Evolutionary conservation across 1,284 basidiomycete species (phyloP).

Genomic region (Apiotrichum sp.): DNA sequence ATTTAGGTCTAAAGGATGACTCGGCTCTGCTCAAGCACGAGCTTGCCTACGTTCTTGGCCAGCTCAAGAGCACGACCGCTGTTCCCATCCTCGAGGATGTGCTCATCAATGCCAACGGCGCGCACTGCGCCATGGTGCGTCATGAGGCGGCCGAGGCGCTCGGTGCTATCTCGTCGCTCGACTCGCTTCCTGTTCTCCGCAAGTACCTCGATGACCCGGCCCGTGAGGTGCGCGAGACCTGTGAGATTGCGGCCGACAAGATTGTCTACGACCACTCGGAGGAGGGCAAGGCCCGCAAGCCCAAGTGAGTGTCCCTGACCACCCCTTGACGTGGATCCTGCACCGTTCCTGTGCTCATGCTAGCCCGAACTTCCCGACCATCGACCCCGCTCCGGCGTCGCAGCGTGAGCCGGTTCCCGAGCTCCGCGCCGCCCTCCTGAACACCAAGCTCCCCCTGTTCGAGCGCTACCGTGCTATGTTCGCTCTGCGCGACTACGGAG

Average conservation of each 20-base stretch:
- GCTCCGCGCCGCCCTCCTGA: conserved; percentile 64
- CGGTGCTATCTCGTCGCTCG: conserved; percentile 76
- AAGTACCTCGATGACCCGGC: conserved; percentile 69
- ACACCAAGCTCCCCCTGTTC: conserved; percentile 70
- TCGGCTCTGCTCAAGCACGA: conserved; percentile 95
- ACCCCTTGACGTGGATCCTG: too few species aligned
- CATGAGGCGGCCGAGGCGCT: conserved; percentile 99
- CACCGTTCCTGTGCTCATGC: background rate
- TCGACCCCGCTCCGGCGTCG: conserved; percentile 82
- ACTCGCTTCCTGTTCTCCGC: conserved; percentile 64
- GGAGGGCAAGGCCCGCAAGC: conserved; percentile 43
- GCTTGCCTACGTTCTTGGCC: conserved; percentile 92
- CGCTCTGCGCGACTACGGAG: conserved; percentile 83
- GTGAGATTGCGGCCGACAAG: conserved; percentile 92
- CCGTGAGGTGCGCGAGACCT: conserved; percentile 86
- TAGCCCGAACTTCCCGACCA: conserved; percentile 69
- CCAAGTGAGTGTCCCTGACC: conserved; percentile 33
- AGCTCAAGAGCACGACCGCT: conserved; percentile 70
- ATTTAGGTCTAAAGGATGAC: conserved; percentile 71
- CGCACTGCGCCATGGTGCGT: conserved; percentile 76
- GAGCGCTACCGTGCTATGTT: conserved; percentile 99
- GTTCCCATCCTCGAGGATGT: conserved; percentile 73
- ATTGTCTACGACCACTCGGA: conserved; percentile 79
- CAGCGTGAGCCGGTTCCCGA: conserved; percentile 39
- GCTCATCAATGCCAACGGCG: conserved; percentile 57